phyloP scores from a whole-genome alignment of 2,329 filamentous ascomycete species.

The Tolypocladium tundrense region DNA sequence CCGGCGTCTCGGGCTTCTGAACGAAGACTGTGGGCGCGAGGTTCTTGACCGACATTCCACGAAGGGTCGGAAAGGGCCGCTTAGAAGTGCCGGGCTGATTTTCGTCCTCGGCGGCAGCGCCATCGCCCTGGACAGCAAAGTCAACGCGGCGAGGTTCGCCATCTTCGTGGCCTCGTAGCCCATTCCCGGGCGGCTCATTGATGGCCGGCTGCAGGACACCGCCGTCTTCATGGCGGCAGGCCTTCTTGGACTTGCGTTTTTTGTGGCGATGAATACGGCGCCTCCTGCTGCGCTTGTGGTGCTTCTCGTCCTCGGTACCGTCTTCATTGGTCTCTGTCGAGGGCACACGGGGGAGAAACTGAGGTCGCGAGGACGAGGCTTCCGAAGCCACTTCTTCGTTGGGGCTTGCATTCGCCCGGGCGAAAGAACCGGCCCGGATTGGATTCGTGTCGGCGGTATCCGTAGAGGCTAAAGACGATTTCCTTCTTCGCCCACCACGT shows the following conservation, averaged over 20 bases:
- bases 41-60: conserved; percentile 54
- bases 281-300: conserved; percentile 20
- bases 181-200: conserved; percentile 15
- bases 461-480: conserved; percentile 63
- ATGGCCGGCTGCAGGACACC: conserved; percentile 20
- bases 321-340: conserved; percentile 31
- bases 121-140: conserved; percentile 34
- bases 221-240: conserved; percentile 17
- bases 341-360: conserved; percentile 24
- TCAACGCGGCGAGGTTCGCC: conserved; percentile 47
- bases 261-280: conserved; percentile 23
- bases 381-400: conserved; percentile 29
- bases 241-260: conserved; percentile 26
- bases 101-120: conserved; percentile 13
- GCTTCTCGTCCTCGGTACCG: conserved; percentile 33
- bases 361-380: conserved; percentile 24
- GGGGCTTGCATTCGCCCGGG: conserved; percentile 20
- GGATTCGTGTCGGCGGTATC: conserved; percentile 34
- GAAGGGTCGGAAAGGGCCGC: conserved; percentile 43
- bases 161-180: conserved; percentile 8
- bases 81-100: conserved; percentile 10
- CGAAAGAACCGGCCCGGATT: conserved; percentile 31
- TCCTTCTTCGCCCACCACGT: conserved; percentile 59
- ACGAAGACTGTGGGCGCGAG: conserved; percentile 63
- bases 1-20: conserved; percentile 24